Evolutionary conservation across 2,329 filamentous ascomycete species (phyloP).

Genomic region (Microcera coccophila): DNA sequence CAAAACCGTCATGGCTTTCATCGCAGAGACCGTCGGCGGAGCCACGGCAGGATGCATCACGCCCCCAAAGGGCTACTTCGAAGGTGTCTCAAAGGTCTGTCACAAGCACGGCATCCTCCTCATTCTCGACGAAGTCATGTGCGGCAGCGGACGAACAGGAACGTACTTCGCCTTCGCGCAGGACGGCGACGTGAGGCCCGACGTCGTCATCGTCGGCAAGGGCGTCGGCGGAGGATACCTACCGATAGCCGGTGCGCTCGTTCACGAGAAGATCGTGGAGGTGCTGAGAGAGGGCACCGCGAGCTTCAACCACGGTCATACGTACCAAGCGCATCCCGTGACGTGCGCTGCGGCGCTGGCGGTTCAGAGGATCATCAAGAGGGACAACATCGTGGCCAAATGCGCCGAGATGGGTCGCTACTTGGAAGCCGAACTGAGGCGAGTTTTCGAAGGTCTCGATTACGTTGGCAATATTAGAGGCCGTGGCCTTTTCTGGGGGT

Average conservation of each 20-base stretch:
- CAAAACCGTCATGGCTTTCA: constrained; percentile 64
- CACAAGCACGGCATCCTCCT: constrained; percentile 67
- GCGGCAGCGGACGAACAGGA: constrained; percentile 58
- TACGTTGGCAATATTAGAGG: constrained; percentile 61
- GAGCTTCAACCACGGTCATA: constrained; percentile 53
- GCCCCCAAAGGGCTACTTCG: constrained; percentile 63
- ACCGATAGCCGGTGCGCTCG: constrained; percentile 58
- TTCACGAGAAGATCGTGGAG: constrained; percentile 49
- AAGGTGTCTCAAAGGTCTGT: constrained; percentile 64
- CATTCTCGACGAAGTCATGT: constrained; percentile 79
- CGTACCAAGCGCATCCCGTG: constrained; percentile 57
- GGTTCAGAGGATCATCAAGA: constrained; percentile 55
- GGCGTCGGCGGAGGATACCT: constrained; percentile 61
- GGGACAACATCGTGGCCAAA: constrained; percentile 57
- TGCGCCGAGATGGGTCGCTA: constrained; percentile 50
- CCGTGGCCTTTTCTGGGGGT: constrained; percentile 48
- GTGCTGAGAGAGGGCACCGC: constrained; percentile 36
- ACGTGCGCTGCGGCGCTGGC: constrained; percentile 60
- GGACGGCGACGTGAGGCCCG: constrained; percentile 51
- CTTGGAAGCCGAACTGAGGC: constrained; percentile 42
- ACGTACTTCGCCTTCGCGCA: constrained; percentile 60
- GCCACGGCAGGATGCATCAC: constrained; percentile 65
- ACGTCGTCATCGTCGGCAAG: constrained; percentile 65
- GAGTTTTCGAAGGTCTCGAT: constrained; percentile 40
- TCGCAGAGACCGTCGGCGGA: constrained; percentile 70